Base-by-base conservation (phyloP, 169 alveolate genomes). In the Plasmodium chabaudi region DNA sequence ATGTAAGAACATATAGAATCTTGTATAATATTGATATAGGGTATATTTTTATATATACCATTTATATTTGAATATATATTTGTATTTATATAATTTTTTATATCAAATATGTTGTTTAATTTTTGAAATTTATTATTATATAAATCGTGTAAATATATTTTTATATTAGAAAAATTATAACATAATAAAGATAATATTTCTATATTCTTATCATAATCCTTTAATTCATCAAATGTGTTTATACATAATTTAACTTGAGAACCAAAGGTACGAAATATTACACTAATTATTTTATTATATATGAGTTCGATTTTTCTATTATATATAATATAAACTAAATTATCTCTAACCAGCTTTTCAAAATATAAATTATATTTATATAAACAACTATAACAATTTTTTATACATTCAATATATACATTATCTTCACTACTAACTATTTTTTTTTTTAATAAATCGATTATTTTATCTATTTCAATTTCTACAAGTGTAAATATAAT, bases 371-470 rank as follows among this genome's bases (percentile, higher is more conserved):
- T 82, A 60, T 65, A 60, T 82, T 61, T 65, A 42, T 34, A 82
- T 9, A 82, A 72, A 44, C 71, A 82, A 9, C 27, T 27, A 47
- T 82, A 82, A 2, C 72, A 67, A 15, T 53, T 61, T 68, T 82
- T 82, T 55, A 82, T 68, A 53, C 90, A 82, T 47, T 82, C 90
- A 13, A 82, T 70, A 60, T 82, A 82, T 9, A 69, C 63, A 27
- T 70, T 82, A 46, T 82, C 90, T 82, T 82, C 90, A 0, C 46
- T 49, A 53, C 90, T 82, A 46, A 68, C 63, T n/a, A 82, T 53
- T 82, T 68, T 19, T 9, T 53, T 15, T 9, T 61, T 67, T 68
- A 82, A 27, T 6, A 82, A 49, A 23, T 69, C 90, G 21, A 67
- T 15, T 21, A 67, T 15, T 15, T 82, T 65, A 5, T 82, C 69